Base-by-base conservation (phyloP, 352 stramenopile species). In the Phytophthora litchii region DNA sequence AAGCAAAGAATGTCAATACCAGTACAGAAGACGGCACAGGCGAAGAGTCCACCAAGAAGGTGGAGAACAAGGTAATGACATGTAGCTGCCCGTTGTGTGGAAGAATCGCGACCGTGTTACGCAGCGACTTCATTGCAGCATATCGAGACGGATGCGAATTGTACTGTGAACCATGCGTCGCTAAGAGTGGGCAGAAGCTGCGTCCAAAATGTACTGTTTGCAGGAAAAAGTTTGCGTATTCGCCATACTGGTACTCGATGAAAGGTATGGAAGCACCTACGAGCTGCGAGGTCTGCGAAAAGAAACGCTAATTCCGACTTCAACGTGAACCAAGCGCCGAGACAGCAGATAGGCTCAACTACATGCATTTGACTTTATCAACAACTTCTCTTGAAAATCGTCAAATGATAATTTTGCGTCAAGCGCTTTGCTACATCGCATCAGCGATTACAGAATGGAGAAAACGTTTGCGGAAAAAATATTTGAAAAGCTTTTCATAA, bases 71-170 rank as follows among this genome's bases (percentile, higher is more conserved):
- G 49, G n/a, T 9, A 3, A 66, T 66, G 57, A 66, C 48, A 4
- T 75, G 62, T 48, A 76, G 73, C 42, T 79, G 70, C 55, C 49
- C 48, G 11, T 29, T 79, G 37, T 83, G 70, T 45, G 63, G 73
- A 9, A 37, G 34, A 9, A 73, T 79, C 19, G 48, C 60, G 10
- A 42, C 14, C 1, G 49, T 75, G 17, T 16, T 60, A 6, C 66
- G 49, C 54, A 52, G 54, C 6, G 19, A 42, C 0, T 78, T 81
- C 34, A 64, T 72, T 11, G 32, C 43, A 14, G 55, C 59, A 17
- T 51, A 72, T 20, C 17, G 20, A 12, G 34, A 42, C 1, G 64
- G 48, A 11, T 46, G 54, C 0, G 60, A 74, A 4, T 31, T 78
- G 6, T 69, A 55, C 32, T 78, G 65, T n/a, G 20, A 43, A 13